Base-by-base conservation (phyloP, 169 alveolate species). In the Cryptosporidium meleagridis region DNA sequence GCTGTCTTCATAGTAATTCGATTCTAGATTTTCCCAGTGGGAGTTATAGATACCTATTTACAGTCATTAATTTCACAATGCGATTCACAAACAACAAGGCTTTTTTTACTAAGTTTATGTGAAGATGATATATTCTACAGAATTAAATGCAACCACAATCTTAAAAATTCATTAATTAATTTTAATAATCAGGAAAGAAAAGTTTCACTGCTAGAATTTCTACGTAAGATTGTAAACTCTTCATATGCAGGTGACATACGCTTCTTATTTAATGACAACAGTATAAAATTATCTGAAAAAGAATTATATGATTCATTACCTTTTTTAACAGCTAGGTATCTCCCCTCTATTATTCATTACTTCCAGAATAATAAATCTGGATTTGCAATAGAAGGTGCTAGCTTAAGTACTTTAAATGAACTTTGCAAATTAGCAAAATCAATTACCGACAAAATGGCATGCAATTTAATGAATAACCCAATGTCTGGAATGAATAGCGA, bases 401-500 rank as follows among this genome's bases (percentile, higher is more conserved):
- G 45, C 6, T 29, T 16, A 9, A 5, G 26, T 1, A 61, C 26
- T n/a, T 23, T 80, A 41, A 29, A 37, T 9, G 62, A 59, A 10
- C 18, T 80, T 1, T 35, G 26, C 31, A n/a, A 16, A 7, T 37
- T 80, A 8, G 61, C 89, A n/a, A 62, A 37, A 9, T 62, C 41
- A 41, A 41, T 80, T 21, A 21, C 21, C 37, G 41, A 39, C 8
- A 23, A 18, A 62, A 35, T 61, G 53, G 68, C 51, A 65, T 21
- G 1, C 2, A 41, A 44, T 10, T 26, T 80, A 23, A 29, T n/a
- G 23, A 29, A 80, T 1, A 73, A 80, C 35, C 65, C 68, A 4
- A 33, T 80, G 23, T 59, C 80, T 61, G 89, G 89, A n/a, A 80
- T 80, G 89, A 80, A 29, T 29, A 48, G 29, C 21, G 75, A 65